Evolutionary conservation across 148 eudicot species (phyloP).

Genomic region (Heliosperma pusillum): DNA sequence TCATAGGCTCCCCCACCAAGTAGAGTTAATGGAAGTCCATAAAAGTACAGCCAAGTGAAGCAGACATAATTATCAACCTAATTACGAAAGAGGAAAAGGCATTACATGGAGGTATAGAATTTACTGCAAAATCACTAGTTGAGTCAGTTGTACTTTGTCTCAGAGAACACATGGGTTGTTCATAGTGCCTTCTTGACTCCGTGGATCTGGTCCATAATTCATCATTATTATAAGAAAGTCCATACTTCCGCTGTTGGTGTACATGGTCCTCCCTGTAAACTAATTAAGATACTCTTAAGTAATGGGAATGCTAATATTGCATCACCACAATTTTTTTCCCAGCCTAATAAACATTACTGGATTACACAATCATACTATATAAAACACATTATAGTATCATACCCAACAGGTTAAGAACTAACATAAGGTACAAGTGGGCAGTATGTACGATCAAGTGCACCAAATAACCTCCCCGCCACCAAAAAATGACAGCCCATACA

Average conservation of each 20-base stretch:
- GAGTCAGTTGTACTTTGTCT: constrained; percentile 29
- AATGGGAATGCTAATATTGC: not conserved
- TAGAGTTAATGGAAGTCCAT: not conserved
- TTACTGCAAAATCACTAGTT: constrained; percentile 19
- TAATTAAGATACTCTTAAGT: constrained; percentile 11
- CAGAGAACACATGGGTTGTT: constrained; percentile 21
- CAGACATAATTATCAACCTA: not conserved
- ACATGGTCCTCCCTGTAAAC: constrained; percentile 48
- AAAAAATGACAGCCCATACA: not conserved
- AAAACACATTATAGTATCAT: not conserved
- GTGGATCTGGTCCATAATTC: constrained; percentile 22
- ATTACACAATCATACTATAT: not conserved
- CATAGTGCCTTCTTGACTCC: constrained; percentile 27
- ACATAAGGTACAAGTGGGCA: not conserved
- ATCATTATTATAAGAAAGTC: constrained; percentile 18
- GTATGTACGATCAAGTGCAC: constrained; percentile 1
- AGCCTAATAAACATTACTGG: not conserved
- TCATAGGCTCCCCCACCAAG: not conserved
- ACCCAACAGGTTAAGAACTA: not conserved
- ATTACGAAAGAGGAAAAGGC: not conserved
- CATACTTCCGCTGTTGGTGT: constrained; percentile 18
- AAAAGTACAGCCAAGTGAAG: not conserved
- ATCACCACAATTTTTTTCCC: not conserved
- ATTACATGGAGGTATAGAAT: constrained; percentile 13
- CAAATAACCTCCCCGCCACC: not conserved